Percentiles rank a stretch among this genome's conserved stretches.
Conservation (phyloP, 345 rosid genomes). For the Populus deltoides region DNA sequence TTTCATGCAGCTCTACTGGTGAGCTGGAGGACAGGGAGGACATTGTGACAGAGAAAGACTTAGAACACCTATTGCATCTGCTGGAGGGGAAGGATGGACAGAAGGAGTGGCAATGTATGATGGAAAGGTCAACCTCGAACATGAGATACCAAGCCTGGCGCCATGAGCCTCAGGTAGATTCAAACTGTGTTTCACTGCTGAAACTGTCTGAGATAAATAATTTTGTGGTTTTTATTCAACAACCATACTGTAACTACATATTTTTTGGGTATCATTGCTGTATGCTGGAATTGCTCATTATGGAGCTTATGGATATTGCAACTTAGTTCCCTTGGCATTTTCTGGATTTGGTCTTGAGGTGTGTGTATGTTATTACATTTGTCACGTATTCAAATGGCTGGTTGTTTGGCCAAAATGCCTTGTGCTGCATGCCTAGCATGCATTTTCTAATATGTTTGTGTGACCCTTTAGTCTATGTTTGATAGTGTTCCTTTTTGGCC, state of each 20-base stretch:
- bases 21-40: slow-evolving; percentile 41
- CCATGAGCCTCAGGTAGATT: slow-evolving; percentile 74
- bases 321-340: neutral
- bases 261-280: neutral
- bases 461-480: neutral
- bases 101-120: slow-evolving; percentile 82
- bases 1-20: slow-evolving; percentile 28
- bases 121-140: slow-evolving; percentile 77
- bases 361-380: neutral
- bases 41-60: slow-evolving; percentile 66
- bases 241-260: neutral
- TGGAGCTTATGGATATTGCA: neutral
- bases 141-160: slow-evolving; percentile 91
- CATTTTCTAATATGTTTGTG: neutral
- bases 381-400: neutral
- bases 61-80: slow-evolving; percentile 67
- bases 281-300: neutral
- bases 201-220: neutral
- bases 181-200: neutral
- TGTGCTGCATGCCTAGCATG: neutral
- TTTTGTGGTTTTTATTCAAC: neutral
- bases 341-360: neutral
- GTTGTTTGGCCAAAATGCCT: neutral
- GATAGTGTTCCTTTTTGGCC: neutral
- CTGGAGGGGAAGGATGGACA: slow-evolving; percentile 63